phyloP scores from a whole-genome alignment of 2,329 filamentous ascomycete species.

The Alternaria arborescens region DNA sequence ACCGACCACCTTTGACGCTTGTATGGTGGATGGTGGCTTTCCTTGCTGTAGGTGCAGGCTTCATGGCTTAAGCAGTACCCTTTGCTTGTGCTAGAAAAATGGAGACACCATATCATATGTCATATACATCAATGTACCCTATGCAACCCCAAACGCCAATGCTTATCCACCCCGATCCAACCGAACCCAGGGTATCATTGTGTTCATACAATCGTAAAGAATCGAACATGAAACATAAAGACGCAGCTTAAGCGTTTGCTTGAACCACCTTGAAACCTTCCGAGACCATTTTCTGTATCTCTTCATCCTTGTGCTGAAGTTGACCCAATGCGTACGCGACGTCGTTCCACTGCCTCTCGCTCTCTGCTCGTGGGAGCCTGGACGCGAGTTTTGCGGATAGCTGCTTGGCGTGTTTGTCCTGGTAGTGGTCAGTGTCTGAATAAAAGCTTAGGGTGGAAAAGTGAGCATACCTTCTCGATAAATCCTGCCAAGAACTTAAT shows the following conservation, averaged over 20 bases:
- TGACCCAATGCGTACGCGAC: slow-evolving; percentile 90
- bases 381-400: slow-evolving; percentile 92
- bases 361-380: slow-evolving; percentile 84
- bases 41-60: background rate
- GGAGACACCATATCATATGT: background rate
- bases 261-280: slow-evolving; percentile 73
- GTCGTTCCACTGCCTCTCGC: slow-evolving; percentile 95
- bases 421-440: background rate
- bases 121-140: background rate
- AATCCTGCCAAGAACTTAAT: slow-evolving; percentile 94
- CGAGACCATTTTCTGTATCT: slow-evolving; percentile 77
- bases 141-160: background rate
- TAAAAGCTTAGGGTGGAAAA: background rate
- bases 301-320: slow-evolving; percentile 91
- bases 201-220: slow-evolving; percentile 1
- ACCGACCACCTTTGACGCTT: background rate
- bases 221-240: background rate
- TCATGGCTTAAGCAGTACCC: background rate
- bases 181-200: slow-evolving; percentile 4
- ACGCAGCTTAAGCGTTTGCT: slow-evolving; percentile 25
- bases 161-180: background rate
- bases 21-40: background rate
- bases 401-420: slow-evolving; percentile 98
- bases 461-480: slow-evolving; percentile 82
- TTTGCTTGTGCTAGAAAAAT: background rate